These are phyloP conservation scores for Trifolium fragiferum DNA, from an alignment of 306 rosid species.

Conservation along the genomic window DNA sequence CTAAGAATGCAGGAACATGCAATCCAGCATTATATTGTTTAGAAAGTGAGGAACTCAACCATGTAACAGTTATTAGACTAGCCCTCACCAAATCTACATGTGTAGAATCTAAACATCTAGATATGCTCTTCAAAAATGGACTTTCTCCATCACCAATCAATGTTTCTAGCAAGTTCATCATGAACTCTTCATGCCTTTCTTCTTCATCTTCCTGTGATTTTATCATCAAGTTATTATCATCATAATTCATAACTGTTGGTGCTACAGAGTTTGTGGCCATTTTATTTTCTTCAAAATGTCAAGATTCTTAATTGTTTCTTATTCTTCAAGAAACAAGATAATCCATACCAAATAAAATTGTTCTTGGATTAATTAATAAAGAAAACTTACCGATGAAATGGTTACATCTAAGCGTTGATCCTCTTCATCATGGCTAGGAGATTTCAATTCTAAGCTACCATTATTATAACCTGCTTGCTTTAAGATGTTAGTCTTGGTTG, in stretches of 20 bases:
- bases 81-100: slow-evolving; percentile 58
- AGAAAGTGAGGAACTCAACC: slow-evolving; percentile 75
- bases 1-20: slow-evolving; percentile 59
- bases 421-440: slow-evolving; percentile 36
- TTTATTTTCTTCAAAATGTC: neutral
- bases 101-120: slow-evolving; percentile 59
- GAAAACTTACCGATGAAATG: slow-evolving; percentile 50
- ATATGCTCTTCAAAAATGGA: slow-evolving; percentile 60
- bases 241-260: no score
- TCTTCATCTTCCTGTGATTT: slow-evolving; percentile 56
- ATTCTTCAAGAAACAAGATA: slow-evolving; percentile 6
- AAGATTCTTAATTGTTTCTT: neutral
- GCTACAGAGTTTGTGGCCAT: neutral
- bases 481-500: slow-evolving; percentile 49
- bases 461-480: slow-evolving; percentile 45
- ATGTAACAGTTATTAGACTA: slow-evolving; percentile 61
- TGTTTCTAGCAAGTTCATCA: slow-evolving; percentile 53
- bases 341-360: neutral
- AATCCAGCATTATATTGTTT: slow-evolving; percentile 49
- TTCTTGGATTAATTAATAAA: neutral
- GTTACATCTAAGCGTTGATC: slow-evolving; percentile 35
- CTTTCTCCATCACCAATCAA: slow-evolving; percentile 64
- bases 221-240: slow-evolving; percentile 17
- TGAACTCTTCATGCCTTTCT: slow-evolving; percentile 53
- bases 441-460: slow-evolving; percentile 38